A percentile compares a stretch with the other conserved stretches of the same genome.
phyloP scores from a whole-genome alignment of 306 rosid genomes.

The Cyclanthera cordifolia region DNA sequence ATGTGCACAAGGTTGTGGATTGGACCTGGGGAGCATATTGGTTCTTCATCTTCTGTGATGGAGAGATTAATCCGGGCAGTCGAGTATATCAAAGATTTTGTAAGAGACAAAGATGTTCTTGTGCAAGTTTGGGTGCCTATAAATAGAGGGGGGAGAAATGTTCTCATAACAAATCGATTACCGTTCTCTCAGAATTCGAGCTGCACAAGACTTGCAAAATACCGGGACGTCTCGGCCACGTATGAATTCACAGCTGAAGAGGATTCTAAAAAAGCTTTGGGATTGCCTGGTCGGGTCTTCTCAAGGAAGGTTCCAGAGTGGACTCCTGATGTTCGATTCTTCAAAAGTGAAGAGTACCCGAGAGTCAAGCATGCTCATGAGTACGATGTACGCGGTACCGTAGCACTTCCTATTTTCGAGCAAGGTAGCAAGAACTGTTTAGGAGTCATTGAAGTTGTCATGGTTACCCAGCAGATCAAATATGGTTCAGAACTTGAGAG shows the following conservation, averaged over 20 bases:
- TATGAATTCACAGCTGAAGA: slow-evolving; percentile 55
- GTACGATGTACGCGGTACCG: slow-evolving; percentile 60
- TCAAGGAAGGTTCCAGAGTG: slow-evolving; percentile 74
- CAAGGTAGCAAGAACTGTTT: slow-evolving; percentile 60
- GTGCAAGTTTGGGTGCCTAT: slow-evolving; percentile 84
- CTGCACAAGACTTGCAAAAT: slow-evolving; percentile 49
- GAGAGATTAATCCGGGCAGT: slow-evolving; percentile 59
- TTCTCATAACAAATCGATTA: slow-evolving; percentile 49
- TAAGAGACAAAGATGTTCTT: slow-evolving; percentile 56
- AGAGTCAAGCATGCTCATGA: slow-evolving; percentile 62
- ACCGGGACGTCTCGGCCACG: slow-evolving; percentile 45
- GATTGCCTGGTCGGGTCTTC: slow-evolving; percentile 83
- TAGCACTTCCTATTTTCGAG: slow-evolving; percentile 83
- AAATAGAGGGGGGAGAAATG: slow-evolving; percentile 41
- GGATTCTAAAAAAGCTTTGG: slow-evolving; percentile 37
- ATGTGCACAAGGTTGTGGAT: slow-evolving; percentile 46
- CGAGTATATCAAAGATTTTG: slow-evolving; percentile 37
- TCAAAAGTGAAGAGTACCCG: slow-evolving; percentile 59
- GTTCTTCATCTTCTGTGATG: slow-evolving; percentile 34
- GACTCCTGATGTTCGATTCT: slow-evolving; percentile 89
- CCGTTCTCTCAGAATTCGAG: slow-evolving; percentile 44
- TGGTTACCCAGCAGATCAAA: slow-evolving; percentile 51
- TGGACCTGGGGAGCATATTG: slow-evolving; percentile 29
- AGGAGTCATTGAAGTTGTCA: slow-evolving; percentile 87
- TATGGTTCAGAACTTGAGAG: slow-evolving; percentile 58